phyloP scores from a whole-genome alignment of 75 land plant species.

The Chamaecyparis obtusa region DNA sequence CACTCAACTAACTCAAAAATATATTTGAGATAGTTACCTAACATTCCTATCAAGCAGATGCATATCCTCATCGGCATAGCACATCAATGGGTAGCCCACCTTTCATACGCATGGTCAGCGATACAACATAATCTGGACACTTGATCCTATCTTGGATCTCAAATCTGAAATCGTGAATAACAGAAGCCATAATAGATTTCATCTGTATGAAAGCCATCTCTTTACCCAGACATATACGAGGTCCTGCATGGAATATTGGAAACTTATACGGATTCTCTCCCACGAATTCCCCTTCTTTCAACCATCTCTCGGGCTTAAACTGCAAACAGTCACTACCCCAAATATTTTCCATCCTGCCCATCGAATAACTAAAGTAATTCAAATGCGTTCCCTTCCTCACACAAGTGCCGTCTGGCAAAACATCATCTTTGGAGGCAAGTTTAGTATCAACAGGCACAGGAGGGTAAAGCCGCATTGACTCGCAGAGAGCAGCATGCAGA shows the following conservation, averaged over 20 bases:
- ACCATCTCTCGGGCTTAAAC: conserved; percentile 36
- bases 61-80: no score
- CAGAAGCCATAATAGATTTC: no score
- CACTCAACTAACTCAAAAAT: no score
- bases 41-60: no score
- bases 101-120: no score
- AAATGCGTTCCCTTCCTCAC: conserved; percentile 15
- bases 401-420: conserved; percentile 57
- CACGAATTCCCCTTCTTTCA: conserved; percentile 21
- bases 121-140: no score
- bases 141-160: no score
- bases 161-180: not conserved
- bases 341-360: conserved; percentile 32
- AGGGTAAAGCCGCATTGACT: conserved; percentile 66
- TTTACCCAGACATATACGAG: no score
- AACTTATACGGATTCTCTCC: not conserved
- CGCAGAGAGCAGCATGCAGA: conserved; percentile 55
- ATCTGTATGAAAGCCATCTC: no score
- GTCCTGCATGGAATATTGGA: no score
- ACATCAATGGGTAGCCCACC: no score
- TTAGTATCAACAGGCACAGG: conserved; percentile 69
- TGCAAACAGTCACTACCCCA: conserved; percentile 27
- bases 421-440: conserved; percentile 49
- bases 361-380: conserved; percentile 15
- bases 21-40: no score